A percentile compares a stretch with the other conserved stretches of the same genome.
These are phyloP conservation scores for Pilasporangium apinafurcum DNA, from an alignment of 352 stramenopile species.

Conservation along the genomic window DNA sequence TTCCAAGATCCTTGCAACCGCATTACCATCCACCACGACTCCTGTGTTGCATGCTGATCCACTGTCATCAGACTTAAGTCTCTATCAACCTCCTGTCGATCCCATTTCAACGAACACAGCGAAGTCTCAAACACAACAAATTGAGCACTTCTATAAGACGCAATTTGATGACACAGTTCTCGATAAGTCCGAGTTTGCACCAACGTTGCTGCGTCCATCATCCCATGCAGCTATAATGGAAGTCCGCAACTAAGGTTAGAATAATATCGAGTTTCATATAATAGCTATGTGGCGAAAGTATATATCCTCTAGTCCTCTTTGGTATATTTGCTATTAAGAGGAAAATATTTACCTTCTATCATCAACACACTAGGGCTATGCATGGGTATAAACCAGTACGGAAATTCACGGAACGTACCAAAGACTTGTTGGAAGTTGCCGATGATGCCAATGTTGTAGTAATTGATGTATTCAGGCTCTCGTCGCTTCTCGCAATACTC, in stretches of 20 bases:
- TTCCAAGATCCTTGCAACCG: background rate
- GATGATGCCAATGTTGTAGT: slow-evolving; percentile 67
- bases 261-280: no score
- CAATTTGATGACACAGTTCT: slow-evolving; percentile 46
- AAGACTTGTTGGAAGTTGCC: slow-evolving; percentile 78
- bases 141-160: slow-evolving; percentile 57
- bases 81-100: no score
- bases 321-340: slow-evolving; percentile 38
- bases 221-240: no score
- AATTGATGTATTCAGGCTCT: slow-evolving; percentile 73
- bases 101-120: no score
- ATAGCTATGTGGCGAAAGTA: no score
- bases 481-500: slow-evolving; percentile 85
- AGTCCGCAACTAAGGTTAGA: no score
- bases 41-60: no score
- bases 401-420: slow-evolving; percentile 45
- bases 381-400: slow-evolving; percentile 70
- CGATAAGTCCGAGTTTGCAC: no score
- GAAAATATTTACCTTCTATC: slow-evolving; percentile 39
- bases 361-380: slow-evolving; percentile 41
- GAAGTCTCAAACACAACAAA: background rate
- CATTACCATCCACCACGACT: no score
- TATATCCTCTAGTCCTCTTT: slow-evolving; percentile 39
- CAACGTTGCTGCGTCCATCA: no score
- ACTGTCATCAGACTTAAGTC: no score